Conservation (phyloP, 2,329 filamentous ascomycete genomes). For the Colletotrichum aenigma region DNA sequence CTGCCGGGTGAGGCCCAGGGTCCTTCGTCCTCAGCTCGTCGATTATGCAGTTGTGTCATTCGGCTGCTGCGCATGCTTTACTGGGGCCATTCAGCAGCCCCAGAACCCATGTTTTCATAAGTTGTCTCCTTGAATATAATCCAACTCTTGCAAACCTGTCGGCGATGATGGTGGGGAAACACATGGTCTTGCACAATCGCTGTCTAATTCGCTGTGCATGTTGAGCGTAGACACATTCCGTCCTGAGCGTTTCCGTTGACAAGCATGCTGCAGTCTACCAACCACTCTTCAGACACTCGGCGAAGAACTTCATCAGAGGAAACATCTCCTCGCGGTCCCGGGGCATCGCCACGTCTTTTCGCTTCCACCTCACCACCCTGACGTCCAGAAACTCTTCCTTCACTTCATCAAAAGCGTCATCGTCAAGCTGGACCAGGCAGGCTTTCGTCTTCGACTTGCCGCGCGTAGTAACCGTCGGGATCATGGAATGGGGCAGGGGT, state of each 20-base stretch:
- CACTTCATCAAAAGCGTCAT: constrained; percentile 66
- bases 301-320: constrained; percentile 86
- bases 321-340: constrained; percentile 81
- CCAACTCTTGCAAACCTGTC: neutral
- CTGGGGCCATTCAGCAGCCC: neutral
- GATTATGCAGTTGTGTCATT: neutral
- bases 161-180: neutral
- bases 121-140: neutral
- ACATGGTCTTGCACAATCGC: neutral
- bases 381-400: constrained; percentile 71
- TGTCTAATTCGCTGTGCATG: neutral
- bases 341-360: constrained; percentile 82
- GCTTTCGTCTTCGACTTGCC: constrained; percentile 67
- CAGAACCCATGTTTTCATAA: neutral
- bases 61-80: neutral
- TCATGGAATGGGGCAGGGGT: constrained; percentile 56
- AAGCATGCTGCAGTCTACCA: constrained; percentile 11
- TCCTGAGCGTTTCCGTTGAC: neutral
- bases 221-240: neutral
- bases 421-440: constrained; percentile 64
- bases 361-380: constrained; percentile 71
- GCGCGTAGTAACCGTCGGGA: constrained; percentile 46
- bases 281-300: constrained; percentile 58
- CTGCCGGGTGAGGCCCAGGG: neutral
- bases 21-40: neutral